phyloP scores from a whole-genome alignment of 2,329 filamentous ascomycete species.

The Periconia sp. region DNA sequence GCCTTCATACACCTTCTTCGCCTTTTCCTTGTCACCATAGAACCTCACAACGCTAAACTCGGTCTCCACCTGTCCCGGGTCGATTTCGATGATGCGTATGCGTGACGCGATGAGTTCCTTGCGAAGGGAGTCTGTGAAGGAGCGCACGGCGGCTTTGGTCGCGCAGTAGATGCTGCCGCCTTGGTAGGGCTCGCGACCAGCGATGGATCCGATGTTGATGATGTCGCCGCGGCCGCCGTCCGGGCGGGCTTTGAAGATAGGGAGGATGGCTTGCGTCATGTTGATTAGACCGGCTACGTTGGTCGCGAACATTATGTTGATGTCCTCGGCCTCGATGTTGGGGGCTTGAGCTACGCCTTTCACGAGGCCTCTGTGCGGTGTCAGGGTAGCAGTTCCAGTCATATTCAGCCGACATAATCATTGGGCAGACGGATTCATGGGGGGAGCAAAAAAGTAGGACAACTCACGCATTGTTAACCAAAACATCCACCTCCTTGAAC shows the following conservation, averaged over 20 bases:
- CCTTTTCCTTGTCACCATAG: conserved; percentile 84
- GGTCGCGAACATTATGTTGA: conserved; percentile 84
- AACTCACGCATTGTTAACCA: conserved; percentile 93
- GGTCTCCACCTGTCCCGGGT: conserved; percentile 92
- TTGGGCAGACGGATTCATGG: too few species aligned
- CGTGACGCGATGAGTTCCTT: conserved; percentile 80
- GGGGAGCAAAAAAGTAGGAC: neutral
- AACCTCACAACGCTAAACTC: conserved; percentile 90
- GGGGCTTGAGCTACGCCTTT: conserved; percentile 86
- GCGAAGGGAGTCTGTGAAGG: conserved; percentile 79
- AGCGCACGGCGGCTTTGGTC: conserved; percentile 84
- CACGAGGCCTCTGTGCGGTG: conserved; percentile 70
- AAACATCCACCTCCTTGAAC: conserved; percentile 80
- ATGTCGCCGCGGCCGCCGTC: conserved; percentile 85
- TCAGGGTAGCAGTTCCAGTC: neutral
- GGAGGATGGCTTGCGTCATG: conserved; percentile 89
- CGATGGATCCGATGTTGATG: conserved; percentile 92
- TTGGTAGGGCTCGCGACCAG: conserved; percentile 82
- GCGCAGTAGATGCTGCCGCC: conserved; percentile 92
- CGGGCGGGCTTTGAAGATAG: conserved; percentile 70
- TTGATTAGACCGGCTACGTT: conserved; percentile 95
- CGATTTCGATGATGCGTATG: conserved; percentile 83
- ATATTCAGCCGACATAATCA: neutral
- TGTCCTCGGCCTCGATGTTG: conserved; percentile 78
- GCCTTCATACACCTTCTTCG: conserved; percentile 81